phyloP scores from a whole-genome alignment of 2,329 filamentous ascomycete species.

The Colletotrichum lindemuthianum region DNA sequence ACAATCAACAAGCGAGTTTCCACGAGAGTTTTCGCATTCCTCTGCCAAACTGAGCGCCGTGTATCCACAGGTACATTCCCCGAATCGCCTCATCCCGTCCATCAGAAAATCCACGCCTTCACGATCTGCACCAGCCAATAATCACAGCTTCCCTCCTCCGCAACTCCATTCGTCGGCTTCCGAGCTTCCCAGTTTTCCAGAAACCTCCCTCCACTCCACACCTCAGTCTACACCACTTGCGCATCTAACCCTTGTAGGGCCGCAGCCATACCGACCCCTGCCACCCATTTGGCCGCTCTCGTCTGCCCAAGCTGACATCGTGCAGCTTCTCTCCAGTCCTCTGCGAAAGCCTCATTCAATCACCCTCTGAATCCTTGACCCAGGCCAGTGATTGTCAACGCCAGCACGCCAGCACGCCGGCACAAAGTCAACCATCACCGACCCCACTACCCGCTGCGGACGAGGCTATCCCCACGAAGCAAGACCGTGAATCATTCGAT shows the following conservation, averaged over 20 bases:
- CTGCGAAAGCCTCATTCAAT: slow-evolving; percentile 33
- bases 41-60: too few relatives aligned
- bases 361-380: slow-evolving; percentile 31
- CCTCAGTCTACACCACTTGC: slow-evolving; percentile 23
- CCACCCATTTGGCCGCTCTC: slow-evolving; percentile 14
- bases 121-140: slow-evolving; percentile 30
- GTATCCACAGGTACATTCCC: background rate
- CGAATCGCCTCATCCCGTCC: background rate
- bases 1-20: too few relatives aligned
- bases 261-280: slow-evolving; percentile 8
- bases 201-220: slow-evolving; percentile 13
- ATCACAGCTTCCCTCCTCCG: slow-evolving; percentile 16
- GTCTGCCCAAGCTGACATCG: slow-evolving; percentile 34
- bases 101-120: slow-evolving; percentile 3
- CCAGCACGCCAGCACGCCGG: slow-evolving; percentile 18
- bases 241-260: too few relatives aligned
- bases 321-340: slow-evolving; percentile 27
- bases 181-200: slow-evolving; percentile 25
- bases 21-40: too few relatives aligned
- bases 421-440: slow-evolving; percentile 10
- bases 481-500: slow-evolving; percentile 16
- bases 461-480: slow-evolving; percentile 34
- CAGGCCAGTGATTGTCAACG: slow-evolving; percentile 30
- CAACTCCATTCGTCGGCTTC: slow-evolving; percentile 28
- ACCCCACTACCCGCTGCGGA: slow-evolving; percentile 19